Evolutionary conservation across 805 yeast genomes (phyloP), one percentile per base, ranked within the genome.

Genomic region (Candida nanaspora): DNA sequence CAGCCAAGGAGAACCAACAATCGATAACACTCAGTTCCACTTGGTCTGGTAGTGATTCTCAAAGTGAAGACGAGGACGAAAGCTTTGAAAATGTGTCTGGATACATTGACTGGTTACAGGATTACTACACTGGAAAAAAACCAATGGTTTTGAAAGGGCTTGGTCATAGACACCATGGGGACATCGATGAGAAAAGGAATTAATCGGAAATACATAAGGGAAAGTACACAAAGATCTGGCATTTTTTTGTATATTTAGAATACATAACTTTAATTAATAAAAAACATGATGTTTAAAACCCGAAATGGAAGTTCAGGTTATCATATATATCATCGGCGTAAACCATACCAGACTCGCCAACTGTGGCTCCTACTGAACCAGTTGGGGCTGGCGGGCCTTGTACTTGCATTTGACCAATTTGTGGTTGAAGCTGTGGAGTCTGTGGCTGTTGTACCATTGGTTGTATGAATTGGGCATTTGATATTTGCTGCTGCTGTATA

Each of bases 91-190:
- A 43, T 26, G 52, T 56, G 22, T 54, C 51, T 25, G 43, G 46
- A 22, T 55, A 55, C 43, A 49, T 47, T 35, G 37, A 37, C 19
- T 53, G 57, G 57, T 43, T 55, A 22, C 47, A 53, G 34, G 38
- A 42, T 20, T 42, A 35, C 18, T 42, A 42, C 18, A 18, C 4
- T 4, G 31, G 37, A 3, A 33, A 33, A 6, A 33, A 20, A 31
- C 34, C 34, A 3, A 31, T 9, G 11, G 10, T 23, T 23, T 11
- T 23, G 7, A 23, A 23, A 23, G 27, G 11, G n/a, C n/a, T n/a
- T n/a, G n/a, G n/a, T n/a, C n/a, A n/a, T n/a, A n/a, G n/a, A n/a
- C n/a, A n/a, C n/a, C n/a, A n/a, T n/a, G n/a, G n/a, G n/a, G n/a
- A n/a, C n/a, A n/a, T n/a, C n/a, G n/a, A n/a, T n/a, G n/a, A n/a